phyloP scores from a whole-genome alignment of 768 basidiomycete genomes.

The Lentinula lateritia region DNA sequence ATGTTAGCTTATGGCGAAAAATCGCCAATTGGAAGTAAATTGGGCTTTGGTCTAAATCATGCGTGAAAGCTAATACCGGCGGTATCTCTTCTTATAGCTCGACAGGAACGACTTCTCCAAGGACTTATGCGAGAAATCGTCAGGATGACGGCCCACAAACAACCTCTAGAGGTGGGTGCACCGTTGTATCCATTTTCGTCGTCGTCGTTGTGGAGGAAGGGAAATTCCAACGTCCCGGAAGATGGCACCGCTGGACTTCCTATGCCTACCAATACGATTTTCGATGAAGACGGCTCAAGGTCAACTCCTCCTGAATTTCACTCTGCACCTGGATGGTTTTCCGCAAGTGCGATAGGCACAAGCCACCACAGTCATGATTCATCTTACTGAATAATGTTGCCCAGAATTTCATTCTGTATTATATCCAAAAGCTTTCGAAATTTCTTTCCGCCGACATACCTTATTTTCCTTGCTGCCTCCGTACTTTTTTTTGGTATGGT shows the following conservation, averaged over 20 bases:
- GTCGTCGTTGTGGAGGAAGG: slow-evolving; percentile 50
- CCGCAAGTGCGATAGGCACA: background rate
- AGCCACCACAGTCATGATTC: background rate
- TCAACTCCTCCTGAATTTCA: background rate
- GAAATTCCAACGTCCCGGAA: slow-evolving; percentile 18
- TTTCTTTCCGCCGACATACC: background rate
- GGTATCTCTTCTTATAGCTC: slow-evolving; percentile 38
- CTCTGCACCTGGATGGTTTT: background rate
- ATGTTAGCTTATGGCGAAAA: slow-evolving; percentile 78
- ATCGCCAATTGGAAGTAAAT: slow-evolving; percentile 80
- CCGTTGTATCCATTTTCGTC: slow-evolving; percentile 83
- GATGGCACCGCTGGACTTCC: slow-evolving; percentile 25
- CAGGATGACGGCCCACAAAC: slow-evolving; percentile 73
- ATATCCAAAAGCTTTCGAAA: background rate
- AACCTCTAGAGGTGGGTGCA: slow-evolving; percentile 73
- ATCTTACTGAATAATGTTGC: background rate
- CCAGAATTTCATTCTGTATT: background rate
- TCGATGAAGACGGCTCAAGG: slow-evolving; percentile 19
- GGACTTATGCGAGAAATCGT: slow-evolving; percentile 84
- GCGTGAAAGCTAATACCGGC: background rate
- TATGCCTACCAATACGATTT: slow-evolving; percentile 31
- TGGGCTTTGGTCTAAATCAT: background rate
- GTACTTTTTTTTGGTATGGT: background rate
- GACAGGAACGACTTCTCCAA: slow-evolving; percentile 78
- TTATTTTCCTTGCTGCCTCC: background rate